A percentile compares a stretch with the other conserved stretches of the same genome.
Conservation (phyloP, 1,284 basidiomycete genomes). For the Peniophora sp. region DNA sequence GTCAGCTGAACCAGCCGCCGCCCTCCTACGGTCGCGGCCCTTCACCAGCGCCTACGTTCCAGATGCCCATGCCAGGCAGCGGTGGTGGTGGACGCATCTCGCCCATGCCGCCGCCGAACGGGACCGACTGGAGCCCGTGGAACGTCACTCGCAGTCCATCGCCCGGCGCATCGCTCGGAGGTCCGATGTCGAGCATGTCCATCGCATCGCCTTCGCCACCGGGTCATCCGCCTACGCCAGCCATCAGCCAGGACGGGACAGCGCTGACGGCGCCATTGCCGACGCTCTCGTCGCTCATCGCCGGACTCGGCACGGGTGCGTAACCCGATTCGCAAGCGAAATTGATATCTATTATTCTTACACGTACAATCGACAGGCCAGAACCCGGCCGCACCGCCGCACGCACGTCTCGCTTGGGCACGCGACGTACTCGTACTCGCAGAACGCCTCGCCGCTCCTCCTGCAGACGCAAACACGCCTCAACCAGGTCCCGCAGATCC, state of each 20-base stretch:
- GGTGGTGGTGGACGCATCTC: constrained; percentile 16
- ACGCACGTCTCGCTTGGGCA: constrained; percentile 64
- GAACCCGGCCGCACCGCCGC: constrained; percentile 43
- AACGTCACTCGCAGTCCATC: constrained; percentile 8
- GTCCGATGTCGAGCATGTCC: constrained; percentile 11
- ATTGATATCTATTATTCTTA: no score
- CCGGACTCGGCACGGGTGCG: constrained; percentile 26
- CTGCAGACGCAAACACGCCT: constrained; percentile 18
- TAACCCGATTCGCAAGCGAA: no score
- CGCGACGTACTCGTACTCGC: constrained; percentile 76
- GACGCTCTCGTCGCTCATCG: constrained; percentile 42
- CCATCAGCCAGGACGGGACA: constrained; percentile 23
- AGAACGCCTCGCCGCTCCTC: constrained; percentile 40
- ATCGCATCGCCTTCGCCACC: constrained; percentile 14
- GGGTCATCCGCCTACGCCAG: constrained; percentile 7
- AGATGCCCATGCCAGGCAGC: constrained; percentile 11
- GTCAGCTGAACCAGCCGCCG: constrained; percentile 25
- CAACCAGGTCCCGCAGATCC: constrained; percentile 31
- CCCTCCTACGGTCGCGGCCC: constrained; percentile 5
- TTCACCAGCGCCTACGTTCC: constrained; percentile 16
- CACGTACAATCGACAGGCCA: constrained; percentile 25
- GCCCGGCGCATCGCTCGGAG: constrained; percentile 10
- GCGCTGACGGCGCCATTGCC: constrained; percentile 62
- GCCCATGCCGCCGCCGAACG: constrained; percentile 20
- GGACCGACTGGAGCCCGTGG: constrained; percentile 24